These are phyloP conservation scores for Collybiopsis luxurians DNA, from an alignment of 768 basidiomycete genomes.

Conservation along the genomic window DNA sequence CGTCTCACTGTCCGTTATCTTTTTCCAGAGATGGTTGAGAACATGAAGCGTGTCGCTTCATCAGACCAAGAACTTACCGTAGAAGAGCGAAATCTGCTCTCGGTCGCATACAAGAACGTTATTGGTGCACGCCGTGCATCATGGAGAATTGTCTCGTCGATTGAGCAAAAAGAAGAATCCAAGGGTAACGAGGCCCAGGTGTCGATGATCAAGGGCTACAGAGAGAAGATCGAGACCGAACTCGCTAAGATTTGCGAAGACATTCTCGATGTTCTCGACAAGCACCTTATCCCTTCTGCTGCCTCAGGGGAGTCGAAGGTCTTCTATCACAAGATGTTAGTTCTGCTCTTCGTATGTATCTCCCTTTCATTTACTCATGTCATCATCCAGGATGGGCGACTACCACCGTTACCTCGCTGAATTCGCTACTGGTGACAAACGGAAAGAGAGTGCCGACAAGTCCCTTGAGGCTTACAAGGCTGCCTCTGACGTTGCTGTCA, in stretches of 20 bases:
- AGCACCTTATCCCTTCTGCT: slow-evolving; percentile 96
- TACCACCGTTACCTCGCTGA: slow-evolving; percentile 99
- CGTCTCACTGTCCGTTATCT: not conserved
- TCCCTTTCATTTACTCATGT: not conserved
- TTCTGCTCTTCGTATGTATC: slow-evolving; percentile 4
- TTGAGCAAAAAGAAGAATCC: slow-evolving; percentile 99
- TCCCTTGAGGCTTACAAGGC: slow-evolving; percentile 97
- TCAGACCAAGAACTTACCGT: slow-evolving; percentile 98
- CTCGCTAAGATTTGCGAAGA: slow-evolving; percentile 98
- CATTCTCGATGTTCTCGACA: slow-evolving; percentile 95
- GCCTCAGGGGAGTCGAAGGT: slow-evolving; percentile 97
- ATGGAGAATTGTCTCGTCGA: slow-evolving; percentile 97
- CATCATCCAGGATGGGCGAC: slow-evolving; percentile 84
- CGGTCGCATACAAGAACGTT: slow-evolving; percentile 99
- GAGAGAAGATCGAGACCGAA: slow-evolving; percentile 97
- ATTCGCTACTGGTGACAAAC: slow-evolving; percentile 97
- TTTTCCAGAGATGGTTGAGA: slow-evolving; percentile 89
- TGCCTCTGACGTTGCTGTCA: slow-evolving; percentile 94
- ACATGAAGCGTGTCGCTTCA: slow-evolving; percentile 98
- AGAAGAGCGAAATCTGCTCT: slow-evolving; percentile 96
- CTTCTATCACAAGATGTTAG: slow-evolving; percentile 99
- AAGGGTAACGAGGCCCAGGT: slow-evolving; percentile 98
- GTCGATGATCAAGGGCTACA: slow-evolving; percentile 95
- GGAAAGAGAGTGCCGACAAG: slow-evolving; percentile 96
- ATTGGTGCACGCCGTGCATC: slow-evolving; percentile 98